phyloP scores from a whole-genome alignment of 2,329 filamentous ascomycete genomes.

The Bisporella sp. region DNA sequence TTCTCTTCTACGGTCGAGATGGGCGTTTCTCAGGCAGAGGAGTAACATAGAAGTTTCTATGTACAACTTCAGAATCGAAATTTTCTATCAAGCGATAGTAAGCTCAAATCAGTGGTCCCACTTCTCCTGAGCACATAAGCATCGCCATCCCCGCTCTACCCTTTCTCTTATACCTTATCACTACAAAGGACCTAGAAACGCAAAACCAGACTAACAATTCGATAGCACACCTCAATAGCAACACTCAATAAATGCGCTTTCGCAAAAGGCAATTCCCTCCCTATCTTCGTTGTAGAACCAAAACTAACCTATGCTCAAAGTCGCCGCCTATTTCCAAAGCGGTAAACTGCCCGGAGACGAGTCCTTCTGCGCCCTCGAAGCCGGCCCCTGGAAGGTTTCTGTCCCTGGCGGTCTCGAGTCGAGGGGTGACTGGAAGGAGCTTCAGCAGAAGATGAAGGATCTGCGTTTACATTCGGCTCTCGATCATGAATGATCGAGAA shows the following conservation, averaged over 20 bases:
- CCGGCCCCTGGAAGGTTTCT: constrained; percentile 7
- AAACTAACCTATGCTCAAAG: constrained; percentile 1
- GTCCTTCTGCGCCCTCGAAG: constrained; percentile 7
- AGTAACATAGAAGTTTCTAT: too few species aligned
- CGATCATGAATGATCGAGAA: too few species aligned
- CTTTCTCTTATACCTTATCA: constrained; percentile 17
- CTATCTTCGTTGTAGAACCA: too few species aligned
- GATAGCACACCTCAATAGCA: constrained; percentile 5
- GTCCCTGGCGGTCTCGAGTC: neutral
- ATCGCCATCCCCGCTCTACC: constrained; percentile 16
- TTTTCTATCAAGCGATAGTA: too few species aligned
- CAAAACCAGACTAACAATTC: too few species aligned
- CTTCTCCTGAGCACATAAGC: too few species aligned
- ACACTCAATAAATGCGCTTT: constrained; percentile 6
- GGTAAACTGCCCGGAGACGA: constrained; percentile 5
- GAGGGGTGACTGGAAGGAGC: neutral
- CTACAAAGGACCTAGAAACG: neutral
- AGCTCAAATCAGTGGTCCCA: too few species aligned
- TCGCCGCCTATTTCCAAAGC: constrained; percentile 7
- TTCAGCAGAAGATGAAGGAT: neutral
- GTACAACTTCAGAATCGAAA: too few species aligned
- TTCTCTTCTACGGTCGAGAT: too few species aligned
- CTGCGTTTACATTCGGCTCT: neutral
- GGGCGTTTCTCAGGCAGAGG: too few species aligned
- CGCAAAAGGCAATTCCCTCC: constrained; percentile 1